A percentile compares a stretch with the other conserved stretches of the same genome.
Conservation (phyloP, 306 rosid genomes). For the Prunus kanzakura region DNA sequence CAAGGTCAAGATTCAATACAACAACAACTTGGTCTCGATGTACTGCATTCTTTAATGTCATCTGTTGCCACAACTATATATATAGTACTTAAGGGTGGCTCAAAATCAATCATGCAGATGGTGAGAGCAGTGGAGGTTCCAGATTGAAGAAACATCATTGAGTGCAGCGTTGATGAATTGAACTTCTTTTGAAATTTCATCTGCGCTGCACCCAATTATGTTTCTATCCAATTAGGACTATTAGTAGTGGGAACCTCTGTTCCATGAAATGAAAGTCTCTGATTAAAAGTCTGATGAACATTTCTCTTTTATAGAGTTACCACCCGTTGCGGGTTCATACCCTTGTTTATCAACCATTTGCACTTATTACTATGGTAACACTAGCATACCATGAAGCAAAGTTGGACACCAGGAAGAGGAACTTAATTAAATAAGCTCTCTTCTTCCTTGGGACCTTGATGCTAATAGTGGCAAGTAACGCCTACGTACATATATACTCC, state of each 20-base stretch:
- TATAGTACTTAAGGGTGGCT: neutral
- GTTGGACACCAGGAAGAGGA: conserved; percentile 63
- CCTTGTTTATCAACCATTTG: conserved; percentile 72
- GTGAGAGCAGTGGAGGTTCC: conserved; percentile 15
- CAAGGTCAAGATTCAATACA: neutral
- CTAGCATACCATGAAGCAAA: conserved; percentile 62
- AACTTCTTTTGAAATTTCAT: conserved; percentile 12
- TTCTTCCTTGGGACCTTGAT: conserved; percentile 53
- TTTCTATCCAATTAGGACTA: conserved; percentile 22
- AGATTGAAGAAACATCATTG: conserved; percentile 68
- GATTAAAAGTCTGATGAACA: neutral
- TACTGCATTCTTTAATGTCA: neutral
- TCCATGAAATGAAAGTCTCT: neutral
- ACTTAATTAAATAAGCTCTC: conserved; percentile 52
- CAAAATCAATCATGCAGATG: neutral
- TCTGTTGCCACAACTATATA: neutral
- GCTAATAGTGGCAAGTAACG: conserved; percentile 62
- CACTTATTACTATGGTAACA: conserved; percentile 48
- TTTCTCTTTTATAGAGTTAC: conserved; percentile 40
- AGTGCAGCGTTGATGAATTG: conserved; percentile 94
- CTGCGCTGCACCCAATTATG: conserved; percentile 63
- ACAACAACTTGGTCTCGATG: neutral
- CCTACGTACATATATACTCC: neutral
- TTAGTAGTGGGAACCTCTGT: neutral
- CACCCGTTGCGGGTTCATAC: conserved; percentile 86